A percentile compares a stretch with the other conserved stretches of the same genome.
phyloP scores from a whole-genome alignment of 306 rosid species.

The Leucaena leucocephala region DNA sequence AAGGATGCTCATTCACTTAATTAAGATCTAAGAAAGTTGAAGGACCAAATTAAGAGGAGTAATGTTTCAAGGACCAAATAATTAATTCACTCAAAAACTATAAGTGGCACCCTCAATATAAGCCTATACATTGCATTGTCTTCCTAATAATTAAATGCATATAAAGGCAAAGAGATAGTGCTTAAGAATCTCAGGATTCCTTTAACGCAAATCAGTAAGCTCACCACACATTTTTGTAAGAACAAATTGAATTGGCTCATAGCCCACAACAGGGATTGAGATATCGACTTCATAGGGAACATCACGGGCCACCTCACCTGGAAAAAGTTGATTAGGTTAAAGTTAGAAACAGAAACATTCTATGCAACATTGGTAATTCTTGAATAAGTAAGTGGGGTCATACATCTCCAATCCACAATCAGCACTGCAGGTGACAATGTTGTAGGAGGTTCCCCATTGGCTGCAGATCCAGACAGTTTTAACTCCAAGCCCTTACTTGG shows the following conservation, averaged over 20 bases:
- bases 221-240: conserved; percentile 88
- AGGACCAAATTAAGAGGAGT: neutral
- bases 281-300: conserved; percentile 73
- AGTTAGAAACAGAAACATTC: conserved; percentile 26
- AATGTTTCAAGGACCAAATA: neutral
- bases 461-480: conserved; percentile 75
- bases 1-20: conserved; percentile 25
- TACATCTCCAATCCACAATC: conserved; percentile 94
- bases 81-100: neutral
- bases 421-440: conserved; percentile 87
- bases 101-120: conserved; percentile 1
- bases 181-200: conserved; percentile 20
- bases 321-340: conserved; percentile 35
- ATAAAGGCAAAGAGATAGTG: neutral
- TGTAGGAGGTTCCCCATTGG: conserved; percentile 75
- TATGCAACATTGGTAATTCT: conserved; percentile 24
- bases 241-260: conserved; percentile 73
- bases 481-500: conserved; percentile 77
- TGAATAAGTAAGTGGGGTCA: conserved; percentile 38
- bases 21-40: conserved; percentile 3
- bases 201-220: conserved; percentile 33
- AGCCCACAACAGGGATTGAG: conserved; percentile 80
- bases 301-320: conserved; percentile 69
- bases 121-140: conserved; percentile 18
- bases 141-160: conserved; percentile 20